Evolutionary conservation across 768 basidiomycete species (phyloP).

Genomic region (Pisolithus microcarpus): DNA sequence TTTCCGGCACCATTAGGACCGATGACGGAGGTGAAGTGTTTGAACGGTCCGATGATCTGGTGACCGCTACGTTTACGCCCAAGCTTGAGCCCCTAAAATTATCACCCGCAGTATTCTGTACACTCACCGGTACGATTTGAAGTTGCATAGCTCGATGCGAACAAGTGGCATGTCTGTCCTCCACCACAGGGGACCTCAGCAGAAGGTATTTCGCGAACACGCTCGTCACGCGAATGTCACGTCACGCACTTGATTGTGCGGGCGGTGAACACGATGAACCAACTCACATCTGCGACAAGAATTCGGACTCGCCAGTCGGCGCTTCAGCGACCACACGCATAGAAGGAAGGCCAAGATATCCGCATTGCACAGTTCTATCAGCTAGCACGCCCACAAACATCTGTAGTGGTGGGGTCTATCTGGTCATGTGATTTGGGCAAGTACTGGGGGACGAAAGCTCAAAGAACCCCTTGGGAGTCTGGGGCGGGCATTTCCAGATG

Average conservation of each 20-base stretch:
- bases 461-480: no score
- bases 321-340: no score
- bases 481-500: no score
- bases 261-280: no score
- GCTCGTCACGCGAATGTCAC: neutral
- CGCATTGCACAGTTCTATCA: no score
- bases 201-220: neutral
- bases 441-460: no score
- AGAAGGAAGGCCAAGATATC: no score
- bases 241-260: neutral
- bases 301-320: no score
- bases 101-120: neutral
- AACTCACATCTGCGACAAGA: no score
- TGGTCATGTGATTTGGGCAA: no score
- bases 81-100: conserved; percentile 1
- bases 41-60: conserved; percentile 85
- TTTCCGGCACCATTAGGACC: conserved; percentile 99
- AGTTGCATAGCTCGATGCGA: conserved; percentile 89
- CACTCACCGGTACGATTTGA: conserved; percentile 85
- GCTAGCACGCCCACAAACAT: no score
- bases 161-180: conserved; percentile 58
- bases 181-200: neutral
- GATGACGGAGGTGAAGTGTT: conserved; percentile 91
- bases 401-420: no score
- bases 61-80: conserved; percentile 45